phyloP scores from a whole-genome alignment of 495 filamentous ascomycete species.

The Cryomyces minteri region DNA sequence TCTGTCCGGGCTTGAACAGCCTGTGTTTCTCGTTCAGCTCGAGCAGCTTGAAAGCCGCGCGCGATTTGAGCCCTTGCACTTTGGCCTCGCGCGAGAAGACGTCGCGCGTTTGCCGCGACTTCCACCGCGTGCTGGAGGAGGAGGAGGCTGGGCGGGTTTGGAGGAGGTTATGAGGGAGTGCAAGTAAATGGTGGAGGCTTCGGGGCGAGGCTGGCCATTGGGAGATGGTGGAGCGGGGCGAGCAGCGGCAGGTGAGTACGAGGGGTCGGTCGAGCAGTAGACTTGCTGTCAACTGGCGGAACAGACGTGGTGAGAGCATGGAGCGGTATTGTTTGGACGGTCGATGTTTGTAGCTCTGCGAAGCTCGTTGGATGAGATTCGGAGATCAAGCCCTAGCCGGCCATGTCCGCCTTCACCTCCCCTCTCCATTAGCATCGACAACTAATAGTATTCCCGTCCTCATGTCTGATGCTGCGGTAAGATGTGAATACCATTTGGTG shows the following conservation, averaged over 20 bases:
- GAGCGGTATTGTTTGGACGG: no score
- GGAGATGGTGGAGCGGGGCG: not conserved
- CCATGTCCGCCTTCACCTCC: no score
- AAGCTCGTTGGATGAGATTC: no score
- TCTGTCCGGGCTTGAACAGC: slow-evolving; percentile 61
- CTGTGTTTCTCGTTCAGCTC: slow-evolving; percentile 70
- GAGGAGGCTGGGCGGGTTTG: slow-evolving; percentile 8
- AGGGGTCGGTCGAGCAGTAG: slow-evolving; percentile 3
- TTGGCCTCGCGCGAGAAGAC: slow-evolving; percentile 49
- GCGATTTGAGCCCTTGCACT: slow-evolving; percentile 61
- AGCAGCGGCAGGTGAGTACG: not conserved
- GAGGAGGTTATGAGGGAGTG: not conserved
- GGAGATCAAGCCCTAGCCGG: no score
- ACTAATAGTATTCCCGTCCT: no score
- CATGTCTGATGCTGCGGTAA: no score
- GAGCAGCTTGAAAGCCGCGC: slow-evolving; percentile 83
- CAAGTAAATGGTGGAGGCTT: not conserved
- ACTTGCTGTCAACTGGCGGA: slow-evolving; percentile 12
- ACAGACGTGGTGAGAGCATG: slow-evolving; percentile 16
- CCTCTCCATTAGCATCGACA: no score
- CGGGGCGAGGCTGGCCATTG: not conserved
- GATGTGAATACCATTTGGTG: no score
- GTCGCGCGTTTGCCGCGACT: slow-evolving; percentile 55
- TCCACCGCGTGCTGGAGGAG: slow-evolving; percentile 68
- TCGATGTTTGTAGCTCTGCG: no score